Evolutionary conservation across 371 early-diverging fungal genomes (phyloP).

Genomic region (Saksenaea vasiformis): DNA sequence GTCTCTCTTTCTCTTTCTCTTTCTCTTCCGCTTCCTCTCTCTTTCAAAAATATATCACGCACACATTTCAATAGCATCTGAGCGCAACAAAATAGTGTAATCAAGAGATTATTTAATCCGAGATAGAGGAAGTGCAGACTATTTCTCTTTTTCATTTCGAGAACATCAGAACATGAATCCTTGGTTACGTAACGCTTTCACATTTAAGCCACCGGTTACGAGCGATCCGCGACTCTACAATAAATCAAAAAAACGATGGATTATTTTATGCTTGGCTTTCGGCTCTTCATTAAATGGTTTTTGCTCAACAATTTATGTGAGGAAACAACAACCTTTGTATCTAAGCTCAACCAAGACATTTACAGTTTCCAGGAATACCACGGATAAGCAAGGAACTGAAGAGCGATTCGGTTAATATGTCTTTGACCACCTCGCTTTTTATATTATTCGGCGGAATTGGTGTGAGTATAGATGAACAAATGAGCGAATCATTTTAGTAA

Average conservation of each 20-base stretch:
- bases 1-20: neutral
- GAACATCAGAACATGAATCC: neutral
- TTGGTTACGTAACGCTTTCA: slow-evolving; percentile 14
- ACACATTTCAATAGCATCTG: neutral
- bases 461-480: slow-evolving; percentile 10
- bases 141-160: neutral
- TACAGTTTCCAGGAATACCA: slow-evolving; percentile 41
- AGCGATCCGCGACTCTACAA: slow-evolving; percentile 32
- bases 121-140: neutral
- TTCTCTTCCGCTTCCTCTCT: neutral
- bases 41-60: neutral
- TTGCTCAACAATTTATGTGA: slow-evolving; percentile 42
- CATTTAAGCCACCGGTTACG: slow-evolving; percentile 24
- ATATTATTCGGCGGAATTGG: slow-evolving; percentile 56
- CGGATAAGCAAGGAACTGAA: slow-evolving; percentile 44
- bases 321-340: neutral
- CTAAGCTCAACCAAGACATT: neutral
- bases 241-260: slow-evolving; percentile 23
- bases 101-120: neutral
- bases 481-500: neutral
- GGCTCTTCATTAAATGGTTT: slow-evolving; percentile 42
- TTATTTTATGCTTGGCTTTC: slow-evolving; percentile 29
- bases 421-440: slow-evolving; percentile 52
- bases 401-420: slow-evolving; percentile 37
- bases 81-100: neutral